Evolutionary conservation across 2,329 filamentous ascomycete genomes (phyloP).

Genomic region (Verticillium albo-atrum): DNA sequence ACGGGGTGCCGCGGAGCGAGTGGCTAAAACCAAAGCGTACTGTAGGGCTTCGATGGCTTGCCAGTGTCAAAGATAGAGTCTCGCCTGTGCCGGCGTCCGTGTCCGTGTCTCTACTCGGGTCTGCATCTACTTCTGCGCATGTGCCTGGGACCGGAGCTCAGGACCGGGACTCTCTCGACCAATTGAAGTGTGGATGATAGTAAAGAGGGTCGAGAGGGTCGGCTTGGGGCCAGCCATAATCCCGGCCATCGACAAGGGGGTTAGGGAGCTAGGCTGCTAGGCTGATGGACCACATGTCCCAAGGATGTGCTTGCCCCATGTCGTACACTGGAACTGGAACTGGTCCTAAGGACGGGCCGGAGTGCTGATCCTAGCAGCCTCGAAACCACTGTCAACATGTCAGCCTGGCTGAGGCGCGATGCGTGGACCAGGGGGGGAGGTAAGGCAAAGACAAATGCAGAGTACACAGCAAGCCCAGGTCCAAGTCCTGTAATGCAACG

Average conservation of each 20-base stretch:
- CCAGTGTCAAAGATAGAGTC: neutral
- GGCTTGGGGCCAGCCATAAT: neutral
- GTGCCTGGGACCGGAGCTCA: neutral
- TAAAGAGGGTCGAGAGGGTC: neutral
- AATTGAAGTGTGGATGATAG: neutral
- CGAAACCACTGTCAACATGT: neutral
- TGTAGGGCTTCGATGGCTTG: neutral
- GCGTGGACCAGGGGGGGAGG: neutral
- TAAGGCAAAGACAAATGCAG: too few species aligned
- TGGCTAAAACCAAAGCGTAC: too few species aligned
- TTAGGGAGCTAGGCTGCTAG: neutral
- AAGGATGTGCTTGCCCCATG: neutral
- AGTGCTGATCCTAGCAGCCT: too few species aligned
- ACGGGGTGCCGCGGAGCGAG: constrained; percentile 1
- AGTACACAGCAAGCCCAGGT: too few species aligned
- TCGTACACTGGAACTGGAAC: neutral
- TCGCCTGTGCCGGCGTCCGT: neutral
- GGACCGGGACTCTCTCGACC: neutral
- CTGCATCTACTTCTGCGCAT: too few species aligned
- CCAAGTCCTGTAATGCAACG: too few species aligned
- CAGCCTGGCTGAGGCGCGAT: neutral
- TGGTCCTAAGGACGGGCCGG: neutral
- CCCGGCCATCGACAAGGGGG: neutral
- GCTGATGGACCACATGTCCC: neutral
- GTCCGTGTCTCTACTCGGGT: neutral